Evolutionary conservation across 2,329 filamentous ascomycete species (phyloP), one percentile per base, ranked within the genome.

Genomic region (Didymosphaeria variabile): DNA sequence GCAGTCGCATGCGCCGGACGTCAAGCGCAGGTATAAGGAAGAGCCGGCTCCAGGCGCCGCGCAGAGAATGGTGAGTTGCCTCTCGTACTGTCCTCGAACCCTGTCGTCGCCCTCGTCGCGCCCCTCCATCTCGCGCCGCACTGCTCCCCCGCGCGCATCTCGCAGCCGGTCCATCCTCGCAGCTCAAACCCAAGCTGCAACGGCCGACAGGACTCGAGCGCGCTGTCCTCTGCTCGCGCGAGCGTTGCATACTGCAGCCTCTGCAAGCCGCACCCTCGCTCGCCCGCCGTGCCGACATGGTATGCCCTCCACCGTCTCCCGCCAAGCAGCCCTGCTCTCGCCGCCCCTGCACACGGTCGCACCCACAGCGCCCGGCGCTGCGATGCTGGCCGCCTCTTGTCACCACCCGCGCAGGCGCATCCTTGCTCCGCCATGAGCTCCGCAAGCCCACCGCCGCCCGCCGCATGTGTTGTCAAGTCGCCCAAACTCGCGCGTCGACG

Each of bases 11-110:
- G 68, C 71, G 65, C 72, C 72, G 72, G 77, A 80, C 74, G 77
- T 77, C 74, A 59, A 74, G 71, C 75, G 76, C 68, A 77, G 75
- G 74, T 79, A 79, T 79, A 79, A 79, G 77, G 77, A 79, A 79
- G 76, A 78, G 71, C 74, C 77, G 75, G 78, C 75, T 75, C 77
- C 77, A 77, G 76, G 76, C 77, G 77, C 77, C 76, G 77, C 74
- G 72, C 76, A 74, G 58, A 75, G 75, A 69, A 75, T 79, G 72
- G 78, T 80, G 73, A 79, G 78, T 79, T 72, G 19, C 62, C 61
- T 57, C 57, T 69, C 68, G 67, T 64, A 71, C 66, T 67, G 60
- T 66, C 68, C 61, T 45, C 60, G 36, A 63, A 57, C 63, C 59
- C 65, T 52, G 59, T 59, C 56, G 55, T 56, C 21, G 58, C n/a